Conservation (phyloP, 2,329 filamentous ascomycete species). For the Colletotrichum tabaci region DNA sequence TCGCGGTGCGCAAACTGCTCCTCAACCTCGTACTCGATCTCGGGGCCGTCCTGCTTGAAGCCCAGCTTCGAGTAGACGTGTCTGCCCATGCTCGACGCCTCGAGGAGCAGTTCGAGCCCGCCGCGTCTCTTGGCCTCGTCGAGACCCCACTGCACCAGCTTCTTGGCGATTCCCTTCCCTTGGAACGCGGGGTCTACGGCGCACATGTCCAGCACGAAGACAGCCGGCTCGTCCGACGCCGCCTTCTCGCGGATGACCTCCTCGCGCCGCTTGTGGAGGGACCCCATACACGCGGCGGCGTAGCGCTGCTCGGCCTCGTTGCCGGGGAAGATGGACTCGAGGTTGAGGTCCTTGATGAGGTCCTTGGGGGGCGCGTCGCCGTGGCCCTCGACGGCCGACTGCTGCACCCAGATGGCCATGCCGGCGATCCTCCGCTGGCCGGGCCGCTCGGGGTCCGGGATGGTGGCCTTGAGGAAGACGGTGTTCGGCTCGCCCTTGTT, state of each 20-base stretch:
- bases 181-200: constrained; percentile 69
- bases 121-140: constrained; percentile 58
- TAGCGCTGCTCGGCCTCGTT: constrained; percentile 63
- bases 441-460: constrained; percentile 52
- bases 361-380: constrained; percentile 59
- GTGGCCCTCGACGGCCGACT: constrained; percentile 62
- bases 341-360: constrained; percentile 48
- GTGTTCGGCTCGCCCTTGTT: constrained; percentile 62
- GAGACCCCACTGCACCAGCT: constrained; percentile 64
- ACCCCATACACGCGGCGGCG: constrained; percentile 58
- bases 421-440: constrained; percentile 59
- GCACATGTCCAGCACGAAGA: constrained; percentile 66
- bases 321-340: constrained; percentile 58
- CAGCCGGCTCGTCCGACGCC: constrained; percentile 59
- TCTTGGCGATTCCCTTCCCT: constrained; percentile 61
- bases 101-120: constrained; percentile 59
- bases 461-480: constrained; percentile 68
- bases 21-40: constrained; percentile 62
- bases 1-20: constrained; percentile 57
- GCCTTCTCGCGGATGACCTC: constrained; percentile 59
- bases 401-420: constrained; percentile 69
- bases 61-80: constrained; percentile 62
- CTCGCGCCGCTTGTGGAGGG: constrained; percentile 60
- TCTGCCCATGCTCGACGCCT: constrained; percentile 65
- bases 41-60: constrained; percentile 57